phyloP scores from a whole-genome alignment of 1,284 basidiomycete species.

The Volvariella surrecta region DNA sequence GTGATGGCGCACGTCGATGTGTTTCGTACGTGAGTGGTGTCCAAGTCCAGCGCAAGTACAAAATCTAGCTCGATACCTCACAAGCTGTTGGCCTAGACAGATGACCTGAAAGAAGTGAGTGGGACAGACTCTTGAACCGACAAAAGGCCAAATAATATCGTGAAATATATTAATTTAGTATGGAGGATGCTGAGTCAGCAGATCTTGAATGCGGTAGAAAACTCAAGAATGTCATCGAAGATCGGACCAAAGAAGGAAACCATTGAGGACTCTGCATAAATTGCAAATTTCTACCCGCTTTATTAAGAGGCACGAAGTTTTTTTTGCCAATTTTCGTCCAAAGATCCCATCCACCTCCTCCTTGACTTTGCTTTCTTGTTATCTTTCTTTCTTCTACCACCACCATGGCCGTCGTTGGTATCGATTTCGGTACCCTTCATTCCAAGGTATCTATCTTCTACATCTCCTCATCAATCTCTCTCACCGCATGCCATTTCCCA shows the following conservation, averaged over 20 bases:
- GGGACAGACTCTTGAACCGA: too few species aligned
- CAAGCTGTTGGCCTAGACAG: too few species aligned
- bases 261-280: neutral
- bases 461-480: constrained; percentile 10
- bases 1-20: too few species aligned
- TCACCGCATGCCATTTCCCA: constrained; percentile 21
- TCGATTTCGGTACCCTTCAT: constrained; percentile 85
- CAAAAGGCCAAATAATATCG: too few species aligned
- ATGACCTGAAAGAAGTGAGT: too few species aligned
- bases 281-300: neutral
- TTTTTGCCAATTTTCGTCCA: neutral
- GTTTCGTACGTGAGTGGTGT: too few species aligned
- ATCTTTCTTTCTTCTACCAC: constrained; percentile 3
- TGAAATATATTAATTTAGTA: too few species aligned
- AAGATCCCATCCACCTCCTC: neutral
- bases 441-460: constrained; percentile 54
- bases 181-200: too few species aligned
- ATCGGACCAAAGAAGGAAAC: neutral
- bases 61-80: too few species aligned
- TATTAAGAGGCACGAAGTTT: too few species aligned
- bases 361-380: constrained; percentile 1
- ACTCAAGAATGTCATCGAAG: neutral
- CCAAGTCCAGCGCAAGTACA: too few species aligned
- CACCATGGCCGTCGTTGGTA: constrained; percentile 78
- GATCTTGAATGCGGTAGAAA: neutral